phyloP scores from a whole-genome alignment of 2,329 filamentous ascomycete genomes.

The Nemania sp. region DNA sequence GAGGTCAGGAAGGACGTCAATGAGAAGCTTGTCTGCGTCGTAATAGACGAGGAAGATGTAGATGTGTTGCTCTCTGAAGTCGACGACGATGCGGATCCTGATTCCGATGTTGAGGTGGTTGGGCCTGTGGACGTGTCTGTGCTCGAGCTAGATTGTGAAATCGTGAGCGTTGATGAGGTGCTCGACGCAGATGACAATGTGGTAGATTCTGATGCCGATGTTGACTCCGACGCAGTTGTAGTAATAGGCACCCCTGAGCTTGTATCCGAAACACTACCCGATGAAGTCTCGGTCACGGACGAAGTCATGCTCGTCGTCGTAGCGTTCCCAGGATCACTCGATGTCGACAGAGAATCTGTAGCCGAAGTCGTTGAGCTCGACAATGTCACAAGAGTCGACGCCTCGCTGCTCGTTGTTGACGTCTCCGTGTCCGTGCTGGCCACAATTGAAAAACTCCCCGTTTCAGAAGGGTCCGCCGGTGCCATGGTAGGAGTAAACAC shows the following conservation, averaged over 20 bases:
- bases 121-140: neutral
- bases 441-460: neutral
- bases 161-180: neutral
- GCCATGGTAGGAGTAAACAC: neutral
- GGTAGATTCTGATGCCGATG: neutral
- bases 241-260: neutral
- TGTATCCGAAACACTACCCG: neutral
- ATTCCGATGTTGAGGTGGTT: neutral
- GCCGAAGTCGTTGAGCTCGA: slow-evolving; percentile 3
- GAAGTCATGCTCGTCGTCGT: neutral
- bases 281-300: neutral
- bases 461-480: neutral
- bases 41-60: neutral
- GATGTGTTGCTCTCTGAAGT: neutral
- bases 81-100: neutral
- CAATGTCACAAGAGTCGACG: neutral
- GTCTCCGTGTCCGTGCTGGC: neutral
- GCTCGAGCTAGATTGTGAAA: neutral
- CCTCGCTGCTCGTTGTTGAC: neutral
- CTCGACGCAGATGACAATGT: neutral
- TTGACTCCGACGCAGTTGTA: neutral
- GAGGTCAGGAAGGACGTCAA: neutral
- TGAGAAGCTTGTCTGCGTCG: neutral
- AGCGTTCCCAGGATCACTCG: neutral
- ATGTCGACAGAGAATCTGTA: neutral